A percentile compares a stretch with the other conserved stretches of the same genome.
Evolutionary conservation across 768 basidiomycete genomes (phyloP).

Genomic region (Termitomyces sp.): DNA sequence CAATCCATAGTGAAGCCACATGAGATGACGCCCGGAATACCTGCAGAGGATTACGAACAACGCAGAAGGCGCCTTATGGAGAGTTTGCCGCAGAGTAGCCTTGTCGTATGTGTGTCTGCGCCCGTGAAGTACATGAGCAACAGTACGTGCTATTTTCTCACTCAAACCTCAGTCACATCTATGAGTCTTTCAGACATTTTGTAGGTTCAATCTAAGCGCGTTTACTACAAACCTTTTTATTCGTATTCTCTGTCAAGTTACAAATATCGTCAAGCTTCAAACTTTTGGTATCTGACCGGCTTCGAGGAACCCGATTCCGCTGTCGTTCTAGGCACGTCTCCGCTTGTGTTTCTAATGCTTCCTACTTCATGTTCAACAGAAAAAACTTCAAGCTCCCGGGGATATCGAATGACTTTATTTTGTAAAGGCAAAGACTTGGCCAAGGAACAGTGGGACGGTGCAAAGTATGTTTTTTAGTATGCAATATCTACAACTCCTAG

Average conservation of each 20-base stretch:
- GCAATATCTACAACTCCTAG: not conserved
- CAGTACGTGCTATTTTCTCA: slow-evolving; percentile 35
- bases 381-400: slow-evolving; percentile 62
- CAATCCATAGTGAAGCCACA: slow-evolving; percentile 40
- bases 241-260: slow-evolving; percentile 49
- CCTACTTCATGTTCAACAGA: slow-evolving; percentile 35
- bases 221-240: not conserved
- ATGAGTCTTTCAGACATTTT: slow-evolving; percentile 51
- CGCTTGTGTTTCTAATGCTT: not conserved
- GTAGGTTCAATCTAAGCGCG: slow-evolving; percentile 38
- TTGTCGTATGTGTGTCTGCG: slow-evolving; percentile 75
- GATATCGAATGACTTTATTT: slow-evolving; percentile 87
- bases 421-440: slow-evolving; percentile 65
- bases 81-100: slow-evolving; percentile 60
- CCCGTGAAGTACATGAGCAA: slow-evolving; percentile 83
- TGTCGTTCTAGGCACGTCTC: slow-evolving; percentile 66
- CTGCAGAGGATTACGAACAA: slow-evolving; percentile 68
- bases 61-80: slow-evolving; percentile 71
- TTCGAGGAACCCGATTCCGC: slow-evolving; percentile 93
- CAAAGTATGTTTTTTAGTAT: slow-evolving; percentile 37
- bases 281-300: slow-evolving; percentile 96
- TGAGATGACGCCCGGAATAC: slow-evolving; percentile 83
- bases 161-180: slow-evolving; percentile 23
- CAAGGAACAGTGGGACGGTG: slow-evolving; percentile 92
- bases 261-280: slow-evolving; percentile 88